Base-by-base conservation (phyloP, 345 rosid species). In the Populus ilicifolia region DNA sequence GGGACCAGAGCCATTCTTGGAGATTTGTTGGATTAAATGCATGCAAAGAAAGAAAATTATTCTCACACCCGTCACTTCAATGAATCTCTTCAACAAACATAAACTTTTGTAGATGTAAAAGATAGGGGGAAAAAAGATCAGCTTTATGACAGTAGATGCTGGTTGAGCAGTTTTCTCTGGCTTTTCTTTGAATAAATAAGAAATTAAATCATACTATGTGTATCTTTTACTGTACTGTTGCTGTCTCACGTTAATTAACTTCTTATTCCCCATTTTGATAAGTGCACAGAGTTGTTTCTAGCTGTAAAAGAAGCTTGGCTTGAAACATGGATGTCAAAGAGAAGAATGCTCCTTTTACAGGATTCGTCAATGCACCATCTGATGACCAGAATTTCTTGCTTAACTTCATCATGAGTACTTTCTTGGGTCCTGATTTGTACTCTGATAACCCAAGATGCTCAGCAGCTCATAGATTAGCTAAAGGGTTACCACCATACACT, bases 391-490 rank as follows among this genome's bases (percentile, higher is more conserved):
- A 78, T 77, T 88, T 89, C 88, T 83, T 89, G 87, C 78, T 87
- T 50, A 82, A 83, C 73, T 89, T 90, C 80, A 77, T 88, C 54
- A 87, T 89, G 92, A 74, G 87, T 61, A 83, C 82, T 77, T 91
- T 85, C 68, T 72, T 91, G 78, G 93, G 93, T 77, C 94, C 94
- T 71, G 94, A 89, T 84, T 80, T 91, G 69, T 88, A 73, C 76
- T 87, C 88, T 71, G 94, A 89, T 83, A 83, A 82, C 71, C 91
- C 91, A 79, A 84, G 91, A 79, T 66, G 80, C 75, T 91, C 94
- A 11, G 89, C 87, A 4, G 82, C 83, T 77, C 87, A 86, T 56
- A 83, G 94, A 84, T 56, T 86, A 77, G 86, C 87, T 6, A 61
- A 73, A 78, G 72, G 70, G 65, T 78, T 81, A 67, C 88, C 88